Evolutionary conservation across 2,329 filamentous ascomycete genomes (phyloP).

Genomic region (Nemania abortiva): DNA sequence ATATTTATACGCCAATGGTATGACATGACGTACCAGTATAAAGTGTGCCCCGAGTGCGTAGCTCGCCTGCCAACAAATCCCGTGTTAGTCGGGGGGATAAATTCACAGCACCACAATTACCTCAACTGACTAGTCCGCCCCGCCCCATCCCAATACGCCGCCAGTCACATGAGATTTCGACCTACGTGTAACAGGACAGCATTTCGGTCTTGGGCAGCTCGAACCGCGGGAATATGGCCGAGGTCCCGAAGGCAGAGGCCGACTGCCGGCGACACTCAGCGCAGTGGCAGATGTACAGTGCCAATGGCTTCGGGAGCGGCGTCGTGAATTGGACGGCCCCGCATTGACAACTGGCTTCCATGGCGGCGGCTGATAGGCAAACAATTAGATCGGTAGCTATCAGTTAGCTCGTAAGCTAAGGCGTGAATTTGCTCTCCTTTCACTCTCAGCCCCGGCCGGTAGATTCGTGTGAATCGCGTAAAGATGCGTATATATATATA

Average conservation of each 20-base stretch:
- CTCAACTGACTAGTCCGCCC: neutral
- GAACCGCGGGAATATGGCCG: slow-evolving; percentile 78
- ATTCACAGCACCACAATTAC: neutral
- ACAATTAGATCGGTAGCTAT: neutral
- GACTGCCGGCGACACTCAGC: slow-evolving; percentile 74
- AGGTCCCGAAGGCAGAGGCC: slow-evolving; percentile 74
- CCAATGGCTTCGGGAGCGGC: slow-evolving; percentile 68
- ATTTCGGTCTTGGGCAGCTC: slow-evolving; percentile 62
- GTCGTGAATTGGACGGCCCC: slow-evolving; percentile 72
- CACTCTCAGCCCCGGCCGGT: neutral
- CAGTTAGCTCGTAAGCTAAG: neutral
- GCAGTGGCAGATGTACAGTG: slow-evolving; percentile 80
- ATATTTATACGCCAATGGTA: neutral
- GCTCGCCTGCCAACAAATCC: slow-evolving; percentile 59
- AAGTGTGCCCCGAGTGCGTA: slow-evolving; percentile 66
- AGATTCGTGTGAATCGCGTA: neutral
- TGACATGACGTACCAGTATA: slow-evolving; percentile 64
- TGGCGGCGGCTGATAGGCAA: slow-evolving; percentile 44
- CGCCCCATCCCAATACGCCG: neutral
- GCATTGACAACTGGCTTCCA: slow-evolving; percentile 75
- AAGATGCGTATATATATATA: neutral
- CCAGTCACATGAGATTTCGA: slow-evolving; percentile 34
- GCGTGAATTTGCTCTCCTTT: neutral
- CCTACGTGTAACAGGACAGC: slow-evolving; percentile 68
- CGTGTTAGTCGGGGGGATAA: slow-evolving; percentile 18